Conservation (phyloP, 2,329 filamentous ascomycete species). For the Polychaeton citri region DNA sequence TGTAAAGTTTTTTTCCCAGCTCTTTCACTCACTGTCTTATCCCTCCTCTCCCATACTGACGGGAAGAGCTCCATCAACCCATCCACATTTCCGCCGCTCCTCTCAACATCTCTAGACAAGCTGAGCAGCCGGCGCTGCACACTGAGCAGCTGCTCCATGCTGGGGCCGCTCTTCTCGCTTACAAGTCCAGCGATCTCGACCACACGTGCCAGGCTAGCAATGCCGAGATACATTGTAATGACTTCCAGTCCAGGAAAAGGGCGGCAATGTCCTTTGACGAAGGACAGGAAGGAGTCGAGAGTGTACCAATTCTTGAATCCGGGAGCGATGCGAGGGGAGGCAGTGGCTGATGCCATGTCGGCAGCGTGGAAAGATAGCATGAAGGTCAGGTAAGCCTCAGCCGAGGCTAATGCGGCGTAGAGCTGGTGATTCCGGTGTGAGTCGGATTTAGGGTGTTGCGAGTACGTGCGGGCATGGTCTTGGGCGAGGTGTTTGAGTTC, state of each 20-base stretch:
- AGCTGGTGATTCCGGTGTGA: constrained; percentile 7
- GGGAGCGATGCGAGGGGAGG: constrained; percentile 14
- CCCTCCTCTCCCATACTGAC: constrained; percentile 22
- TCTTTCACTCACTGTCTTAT: not conserved
- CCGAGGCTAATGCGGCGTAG: constrained; percentile 24
- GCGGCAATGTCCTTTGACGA: constrained; percentile 14
- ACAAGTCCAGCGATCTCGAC: constrained; percentile 24
- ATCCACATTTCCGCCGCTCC: not conserved
- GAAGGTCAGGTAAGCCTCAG: constrained; percentile 33
- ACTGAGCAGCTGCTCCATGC: constrained; percentile 1
- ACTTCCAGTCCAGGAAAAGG: constrained; percentile 20
- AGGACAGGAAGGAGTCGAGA: constrained; percentile 14
- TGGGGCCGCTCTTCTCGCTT: constrained; percentile 6
- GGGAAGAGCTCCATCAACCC: constrained; percentile 18
- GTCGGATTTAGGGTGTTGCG: constrained; percentile 6
- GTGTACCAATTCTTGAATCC: constrained; percentile 12
- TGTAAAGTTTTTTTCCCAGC: not conserved
- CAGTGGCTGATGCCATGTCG: constrained; percentile 13
- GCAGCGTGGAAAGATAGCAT: constrained; percentile 20
- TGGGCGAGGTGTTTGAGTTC: constrained; percentile 33
- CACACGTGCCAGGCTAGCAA: constrained; percentile 27
- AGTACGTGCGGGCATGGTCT: constrained; percentile 18
- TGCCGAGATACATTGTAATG: constrained; percentile 12
- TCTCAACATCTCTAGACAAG: not conserved
- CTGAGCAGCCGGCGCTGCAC: constrained; percentile 1